Evolutionary conservation across 2,329 filamentous ascomycete genomes (phyloP).

Genomic region (Talaromyces sp.): DNA sequence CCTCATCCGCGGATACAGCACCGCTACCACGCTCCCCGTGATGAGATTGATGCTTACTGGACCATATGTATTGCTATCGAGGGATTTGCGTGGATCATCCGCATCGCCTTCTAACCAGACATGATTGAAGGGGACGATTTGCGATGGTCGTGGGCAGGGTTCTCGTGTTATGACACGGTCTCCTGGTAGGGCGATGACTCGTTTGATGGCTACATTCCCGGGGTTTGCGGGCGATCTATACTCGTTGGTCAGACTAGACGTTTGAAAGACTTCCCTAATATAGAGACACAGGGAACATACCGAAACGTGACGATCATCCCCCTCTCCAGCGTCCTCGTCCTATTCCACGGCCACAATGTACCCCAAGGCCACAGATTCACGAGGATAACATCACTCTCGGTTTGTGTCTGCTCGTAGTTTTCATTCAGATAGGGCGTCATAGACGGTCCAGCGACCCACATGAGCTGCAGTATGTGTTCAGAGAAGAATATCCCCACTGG

Average conservation of each 20-base stretch:
- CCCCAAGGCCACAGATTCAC: conserved; percentile 39
- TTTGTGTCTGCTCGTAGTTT: conserved; percentile 50
- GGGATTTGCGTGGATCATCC: conserved; percentile 58
- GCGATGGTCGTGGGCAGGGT: conserved; percentile 54
- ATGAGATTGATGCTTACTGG: conserved; percentile 74
- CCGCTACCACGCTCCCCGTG: conserved; percentile 67
- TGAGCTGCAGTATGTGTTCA: conserved; percentile 40
- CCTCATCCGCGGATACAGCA: conserved; percentile 61
- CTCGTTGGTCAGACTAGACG: neutral
- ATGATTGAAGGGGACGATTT: conserved; percentile 73
- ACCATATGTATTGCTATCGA: conserved; percentile 89
- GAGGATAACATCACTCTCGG: conserved; percentile 41
- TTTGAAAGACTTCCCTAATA: neutral
- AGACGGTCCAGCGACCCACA: conserved; percentile 51
- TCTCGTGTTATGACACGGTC: conserved; percentile 67
- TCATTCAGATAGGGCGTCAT: conserved; percentile 78
- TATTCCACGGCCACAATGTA: conserved; percentile 44
- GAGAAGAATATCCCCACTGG: conserved; percentile 41
- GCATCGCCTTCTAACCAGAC: conserved; percentile 96
- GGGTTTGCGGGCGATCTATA: conserved; percentile 68
- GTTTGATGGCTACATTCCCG: conserved; percentile 70
- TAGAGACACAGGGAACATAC: conserved; percentile 20
- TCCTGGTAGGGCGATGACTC: conserved; percentile 75
- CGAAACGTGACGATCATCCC: conserved; percentile 72
- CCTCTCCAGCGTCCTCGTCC: conserved; percentile 57